Evolutionary conservation across 306 rosid genomes (phyloP).

Genomic region (Malus orientalis): DNA sequence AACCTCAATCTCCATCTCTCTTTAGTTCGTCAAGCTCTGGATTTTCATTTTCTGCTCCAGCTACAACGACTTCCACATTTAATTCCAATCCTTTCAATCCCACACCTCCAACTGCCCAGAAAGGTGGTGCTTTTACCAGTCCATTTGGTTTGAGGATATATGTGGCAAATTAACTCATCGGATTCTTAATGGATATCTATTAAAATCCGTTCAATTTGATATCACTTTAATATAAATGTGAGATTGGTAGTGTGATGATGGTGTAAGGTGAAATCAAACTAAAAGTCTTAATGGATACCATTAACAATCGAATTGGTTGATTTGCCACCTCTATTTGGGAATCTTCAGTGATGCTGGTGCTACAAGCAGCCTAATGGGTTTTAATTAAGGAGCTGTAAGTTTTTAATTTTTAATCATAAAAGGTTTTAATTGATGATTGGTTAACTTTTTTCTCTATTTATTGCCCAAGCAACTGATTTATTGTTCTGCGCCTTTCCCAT

Average conservation of each 20-base stretch:
- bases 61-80: conserved; percentile 44
- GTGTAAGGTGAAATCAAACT: too few relatives aligned
- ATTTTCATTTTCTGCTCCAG: conserved; percentile 43
- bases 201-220: too few relatives aligned
- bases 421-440: not conserved
- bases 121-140: conserved; percentile 1
- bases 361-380: conserved; percentile 40
- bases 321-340: conserved; percentile 25
- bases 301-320: too few relatives aligned
- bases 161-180: too few relatives aligned
- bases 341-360: conserved; percentile 34
- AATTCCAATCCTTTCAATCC: conserved; percentile 47
- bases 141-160: conserved; percentile 25
- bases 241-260: too few relatives aligned
- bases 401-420: not conserved
- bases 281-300: too few relatives aligned
- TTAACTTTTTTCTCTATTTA: not conserved
- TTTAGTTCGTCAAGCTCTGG: conserved; percentile 27
- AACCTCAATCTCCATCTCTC: conserved; percentile 44
- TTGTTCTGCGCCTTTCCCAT: conserved; percentile 39
- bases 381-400: conserved; percentile 49
- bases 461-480: conserved; percentile 30
- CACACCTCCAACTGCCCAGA: conserved; percentile 38
- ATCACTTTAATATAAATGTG: too few relatives aligned
- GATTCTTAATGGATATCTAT: too few relatives aligned